Conservation (phyloP, 202 grass and related monocot species). For the Hordeum pubiflorum region DNA sequence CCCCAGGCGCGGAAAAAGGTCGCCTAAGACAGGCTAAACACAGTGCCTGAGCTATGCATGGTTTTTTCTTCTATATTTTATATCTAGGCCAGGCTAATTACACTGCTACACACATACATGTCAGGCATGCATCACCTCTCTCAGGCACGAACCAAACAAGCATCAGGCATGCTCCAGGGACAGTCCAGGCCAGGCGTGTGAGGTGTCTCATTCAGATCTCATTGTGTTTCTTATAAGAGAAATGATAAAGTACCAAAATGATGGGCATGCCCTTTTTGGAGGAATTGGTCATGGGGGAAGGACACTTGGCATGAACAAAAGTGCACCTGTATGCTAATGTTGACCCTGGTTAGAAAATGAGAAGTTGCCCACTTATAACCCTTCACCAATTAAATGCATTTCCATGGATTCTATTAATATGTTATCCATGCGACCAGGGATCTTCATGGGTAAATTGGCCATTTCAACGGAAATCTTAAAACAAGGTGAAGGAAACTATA, state of each 20-base stretch:
- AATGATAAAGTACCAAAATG: constrained; percentile 6
- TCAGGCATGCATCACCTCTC: too few species aligned
- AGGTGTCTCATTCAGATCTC: constrained; percentile 23
- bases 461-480: not conserved
- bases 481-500: not conserved
- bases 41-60: too few species aligned
- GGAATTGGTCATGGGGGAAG: not conserved
- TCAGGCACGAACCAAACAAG: too few species aligned
- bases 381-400: constrained; percentile 1
- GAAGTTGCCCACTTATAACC: constrained; percentile 9
- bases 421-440: not conserved
- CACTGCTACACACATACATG: too few species aligned
- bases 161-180: too few species aligned
- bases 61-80: too few species aligned
- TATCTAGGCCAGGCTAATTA: too few species aligned
- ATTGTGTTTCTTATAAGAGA: not conserved
- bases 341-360: constrained; percentile 33
- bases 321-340: constrained; percentile 30
- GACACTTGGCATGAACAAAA: constrained; percentile 33
- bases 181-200: too few species aligned
- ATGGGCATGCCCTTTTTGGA: constrained; percentile 11
- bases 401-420: not conserved
- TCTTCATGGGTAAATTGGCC: not conserved
- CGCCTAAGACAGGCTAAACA: too few species aligned
- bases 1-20: too few species aligned